Base-by-base conservation (phyloP, 1,284 basidiomycete genomes). In the Agroathelia rolfsii region DNA sequence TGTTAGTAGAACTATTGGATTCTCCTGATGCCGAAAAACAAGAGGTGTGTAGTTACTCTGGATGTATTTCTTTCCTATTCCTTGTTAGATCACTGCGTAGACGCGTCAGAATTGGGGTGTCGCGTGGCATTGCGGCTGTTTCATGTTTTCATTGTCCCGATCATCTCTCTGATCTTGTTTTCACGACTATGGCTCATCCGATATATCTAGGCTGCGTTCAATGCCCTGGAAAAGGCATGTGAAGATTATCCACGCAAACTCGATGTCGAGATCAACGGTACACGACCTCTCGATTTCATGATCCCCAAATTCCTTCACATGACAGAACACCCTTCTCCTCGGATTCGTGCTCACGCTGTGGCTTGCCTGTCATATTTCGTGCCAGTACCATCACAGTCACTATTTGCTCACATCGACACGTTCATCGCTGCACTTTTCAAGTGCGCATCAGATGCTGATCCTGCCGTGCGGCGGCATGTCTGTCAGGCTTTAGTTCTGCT, bases 181-280 rank as follows among this genome's bases (percentile, higher is more conserved):
- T 13, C n/a, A 5, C 14, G 17, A 14, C 15, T 12, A 26, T 17
- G 5, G 11, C 12, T 16, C 25, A 22, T 36, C 38, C 41, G 32
- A 32, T 12, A 28, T 52, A 39, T 53, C 3, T 47, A 96, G 89
- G 88, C 88, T 30, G 88, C 92, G 10, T 95, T 97, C 63, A 86
- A 87, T 52, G 85, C 92, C 5, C 71, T 98, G 33, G 85, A 93
- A 54, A 96, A 95, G 57, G 82, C 95, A 36, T 94, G 90, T 57
- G 90, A 97, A 61, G 95, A 99, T 54, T 94, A 93, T 44, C 92
- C 94, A 4, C 76, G 86, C 41, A 92, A 94, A 58, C 73, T 98
- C 55, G 94, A 97, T 56, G 76, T 95, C 44, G 82, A 90, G 41
- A 85, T 97, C 51, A 78, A 75, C 43, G 90, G 89, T 30, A 76